These are phyloP conservation scores for Phytophthora citrophthora DNA, from an alignment of 352 stramenopile species.

Conservation along the genomic window DNA sequence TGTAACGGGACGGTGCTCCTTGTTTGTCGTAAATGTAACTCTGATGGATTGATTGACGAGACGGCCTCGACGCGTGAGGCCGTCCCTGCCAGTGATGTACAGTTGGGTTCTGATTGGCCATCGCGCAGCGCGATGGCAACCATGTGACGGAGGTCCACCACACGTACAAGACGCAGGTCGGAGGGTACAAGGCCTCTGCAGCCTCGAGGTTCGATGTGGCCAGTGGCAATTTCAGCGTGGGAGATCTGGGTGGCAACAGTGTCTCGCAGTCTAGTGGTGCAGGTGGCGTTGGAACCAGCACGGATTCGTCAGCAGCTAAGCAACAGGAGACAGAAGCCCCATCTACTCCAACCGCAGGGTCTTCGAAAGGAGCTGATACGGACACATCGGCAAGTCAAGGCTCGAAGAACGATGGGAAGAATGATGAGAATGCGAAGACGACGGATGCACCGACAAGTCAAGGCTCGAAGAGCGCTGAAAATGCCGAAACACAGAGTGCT, in stretches of 20 bases:
- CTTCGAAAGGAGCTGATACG: neutral
- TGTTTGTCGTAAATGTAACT: too few species aligned
- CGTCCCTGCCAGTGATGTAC: too few species aligned
- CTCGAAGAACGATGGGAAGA: neutral
- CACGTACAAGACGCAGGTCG: slow-evolving; percentile 21
- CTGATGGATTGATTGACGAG: too few species aligned
- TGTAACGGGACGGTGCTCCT: too few species aligned
- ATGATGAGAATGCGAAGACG: too few species aligned
- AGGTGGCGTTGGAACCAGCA: neutral
- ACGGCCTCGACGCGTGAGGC: too few species aligned
- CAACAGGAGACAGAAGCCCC: slow-evolving; percentile 6
- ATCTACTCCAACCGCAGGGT: neutral
- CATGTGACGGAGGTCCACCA: too few species aligned
- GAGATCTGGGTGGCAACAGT: slow-evolving; percentile 6
- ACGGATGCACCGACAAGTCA: neutral
- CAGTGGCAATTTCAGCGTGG: slow-evolving; percentile 15
- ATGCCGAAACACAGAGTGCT: neutral
- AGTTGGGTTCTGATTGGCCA: too few species aligned
- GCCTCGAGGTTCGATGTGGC: slow-evolving; percentile 2
- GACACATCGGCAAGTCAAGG: neutral
- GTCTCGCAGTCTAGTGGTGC: slow-evolving; percentile 8
- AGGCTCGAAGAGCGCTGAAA: neutral
- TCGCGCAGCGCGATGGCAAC: too few species aligned
- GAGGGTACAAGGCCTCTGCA: slow-evolving; percentile 1
- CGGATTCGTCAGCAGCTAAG: slow-evolving; percentile 1